Evolutionary conservation across 805 yeast species (phyloP).

Genomic region (Brettanomyces sp.): DNA sequence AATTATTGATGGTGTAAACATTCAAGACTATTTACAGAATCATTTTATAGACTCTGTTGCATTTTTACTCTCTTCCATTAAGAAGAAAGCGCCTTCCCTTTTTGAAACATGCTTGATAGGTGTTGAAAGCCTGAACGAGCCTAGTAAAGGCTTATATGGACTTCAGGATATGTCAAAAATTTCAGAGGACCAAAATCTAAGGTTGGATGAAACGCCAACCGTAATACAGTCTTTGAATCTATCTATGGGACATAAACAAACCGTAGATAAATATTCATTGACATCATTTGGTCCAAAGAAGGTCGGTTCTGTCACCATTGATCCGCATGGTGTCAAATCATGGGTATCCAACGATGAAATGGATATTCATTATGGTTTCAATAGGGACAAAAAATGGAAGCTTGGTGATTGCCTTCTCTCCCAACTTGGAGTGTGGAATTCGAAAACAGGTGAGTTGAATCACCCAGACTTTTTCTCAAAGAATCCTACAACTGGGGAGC

Average conservation of each 20-base stretch:
- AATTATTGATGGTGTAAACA: slow-evolving; percentile 57
- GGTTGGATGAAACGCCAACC: slow-evolving; percentile 78
- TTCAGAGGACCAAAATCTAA: slow-evolving; percentile 56
- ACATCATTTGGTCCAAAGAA: slow-evolving; percentile 71
- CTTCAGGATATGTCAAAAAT: slow-evolving; percentile 40
- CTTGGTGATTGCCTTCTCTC: slow-evolving; percentile 77
- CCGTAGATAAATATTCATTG: slow-evolving; percentile 62
- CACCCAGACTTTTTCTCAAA: slow-evolving; percentile 42
- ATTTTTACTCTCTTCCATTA: slow-evolving; percentile 34
- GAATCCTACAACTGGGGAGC: slow-evolving; percentile 29
- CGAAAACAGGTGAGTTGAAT: slow-evolving; percentile 29
- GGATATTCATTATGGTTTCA: slow-evolving; percentile 66
- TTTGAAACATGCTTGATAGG: slow-evolving; percentile 53
- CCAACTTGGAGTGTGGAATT: slow-evolving; percentile 69
- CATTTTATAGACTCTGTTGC: slow-evolving; percentile 50
- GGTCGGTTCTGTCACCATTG: slow-evolving; percentile 43
- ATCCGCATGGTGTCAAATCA: slow-evolving; percentile 57
- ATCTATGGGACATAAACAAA: slow-evolving; percentile 69
- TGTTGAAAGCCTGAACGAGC: slow-evolving; percentile 80
- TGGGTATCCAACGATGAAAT: slow-evolving; percentile 53
- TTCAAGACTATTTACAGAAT: slow-evolving; percentile 67
- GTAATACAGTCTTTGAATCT: slow-evolving; percentile 62
- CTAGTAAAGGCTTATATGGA: slow-evolving; percentile 69
- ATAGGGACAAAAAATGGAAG: slow-evolving; percentile 54
- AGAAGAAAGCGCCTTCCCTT: slow-evolving; percentile 32